These are phyloP conservation scores for Ulmus americana DNA, from an alignment of 331 rosid genomes.

Conservation along the genomic window DNA sequence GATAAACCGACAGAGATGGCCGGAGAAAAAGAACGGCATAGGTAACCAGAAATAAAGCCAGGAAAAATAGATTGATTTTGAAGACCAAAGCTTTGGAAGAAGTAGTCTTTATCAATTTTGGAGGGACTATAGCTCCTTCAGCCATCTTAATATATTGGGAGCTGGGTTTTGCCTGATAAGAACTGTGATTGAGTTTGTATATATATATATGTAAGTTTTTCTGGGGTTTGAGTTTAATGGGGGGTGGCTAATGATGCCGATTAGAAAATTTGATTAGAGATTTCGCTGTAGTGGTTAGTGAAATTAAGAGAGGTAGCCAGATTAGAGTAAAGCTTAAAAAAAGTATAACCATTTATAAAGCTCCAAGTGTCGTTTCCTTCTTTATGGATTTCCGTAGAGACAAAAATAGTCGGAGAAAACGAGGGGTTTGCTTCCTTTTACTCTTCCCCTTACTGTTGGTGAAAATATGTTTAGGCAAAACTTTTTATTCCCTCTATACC, in stretches of 20 bases:
- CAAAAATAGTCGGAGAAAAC: slow-evolving; percentile 11
- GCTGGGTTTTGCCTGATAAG: neutral
- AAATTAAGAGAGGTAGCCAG: neutral
- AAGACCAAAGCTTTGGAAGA: slow-evolving; percentile 52
- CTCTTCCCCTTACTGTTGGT: slow-evolving; percentile 1
- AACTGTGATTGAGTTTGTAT: neutral
- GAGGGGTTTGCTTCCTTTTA: slow-evolving; percentile 4
- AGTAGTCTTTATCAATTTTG: slow-evolving; percentile 41
- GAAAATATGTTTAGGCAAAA: slow-evolving; percentile 1
- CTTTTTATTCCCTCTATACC: slow-evolving; percentile 15
- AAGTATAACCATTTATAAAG: slow-evolving; percentile 30
- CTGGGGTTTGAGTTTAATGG: neutral
- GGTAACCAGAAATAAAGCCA: slow-evolving; percentile 41
- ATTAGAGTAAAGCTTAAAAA: slow-evolving; percentile 43
- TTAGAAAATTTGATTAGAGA: slow-evolving; percentile 24
- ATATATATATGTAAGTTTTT: slow-evolving; percentile 18
- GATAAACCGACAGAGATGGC: slow-evolving; percentile 52
- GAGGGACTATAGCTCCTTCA: slow-evolving; percentile 31
- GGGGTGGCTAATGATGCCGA: slow-evolving; percentile 28
- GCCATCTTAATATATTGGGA: slow-evolving; percentile 24
- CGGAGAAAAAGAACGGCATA: slow-evolving; percentile 52
- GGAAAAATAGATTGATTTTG: slow-evolving; percentile 48
- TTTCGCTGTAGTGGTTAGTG: slow-evolving; percentile 46
- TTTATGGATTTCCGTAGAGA: slow-evolving; percentile 24
- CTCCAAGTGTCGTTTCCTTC: slow-evolving; percentile 47